phyloP scores from a whole-genome alignment of 1,284 basidiomycete species.

The Athelia psychrophila region DNA sequence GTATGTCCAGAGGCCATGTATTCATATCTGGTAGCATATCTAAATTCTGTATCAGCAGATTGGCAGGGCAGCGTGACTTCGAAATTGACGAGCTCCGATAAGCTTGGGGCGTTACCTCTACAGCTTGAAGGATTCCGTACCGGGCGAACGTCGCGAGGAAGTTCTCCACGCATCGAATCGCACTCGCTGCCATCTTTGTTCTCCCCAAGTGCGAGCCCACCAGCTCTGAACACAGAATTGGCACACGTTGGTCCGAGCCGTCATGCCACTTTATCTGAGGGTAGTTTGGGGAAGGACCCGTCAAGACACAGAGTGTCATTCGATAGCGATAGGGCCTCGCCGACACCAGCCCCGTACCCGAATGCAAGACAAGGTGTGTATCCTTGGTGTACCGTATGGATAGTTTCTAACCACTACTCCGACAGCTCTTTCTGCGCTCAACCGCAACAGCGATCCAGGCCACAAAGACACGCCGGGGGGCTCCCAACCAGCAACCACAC shows the following conservation, averaged over 20 bases:
- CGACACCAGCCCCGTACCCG: constrained; percentile 21
- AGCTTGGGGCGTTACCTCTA: constrained; percentile 32
- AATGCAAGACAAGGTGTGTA: constrained; percentile 25
- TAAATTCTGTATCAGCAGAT: no score
- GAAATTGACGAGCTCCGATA: constrained; percentile 34
- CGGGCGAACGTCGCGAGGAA: constrained; percentile 18
- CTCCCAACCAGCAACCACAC: constrained; percentile 14
- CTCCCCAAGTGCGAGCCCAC: constrained; percentile 9
- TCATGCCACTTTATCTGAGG: constrained; percentile 18
- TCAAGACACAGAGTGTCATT: constrained; percentile 36
- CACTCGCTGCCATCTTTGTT: constrained; percentile 18
- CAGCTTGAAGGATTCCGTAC: constrained; percentile 22
- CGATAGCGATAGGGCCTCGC: constrained; percentile 30
- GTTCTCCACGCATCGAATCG: constrained; percentile 6
- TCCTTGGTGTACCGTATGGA: no score
- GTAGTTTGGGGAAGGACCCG: constrained; percentile 23
- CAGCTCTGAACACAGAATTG: constrained; percentile 10
- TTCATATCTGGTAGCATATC: no score
- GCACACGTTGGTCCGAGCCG: constrained; percentile 12
- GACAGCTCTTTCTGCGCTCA: constrained; percentile 1
- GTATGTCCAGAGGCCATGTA: no score
- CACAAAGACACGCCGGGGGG: constrained; percentile 1
- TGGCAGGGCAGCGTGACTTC: constrained; percentile 12
- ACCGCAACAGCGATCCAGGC: background rate
- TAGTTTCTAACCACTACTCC: constrained; percentile 13